These are phyloP conservation scores for Penicillium sp. DNA, from an alignment of 2,329 filamentous ascomycete genomes.

Conservation along the genomic window DNA sequence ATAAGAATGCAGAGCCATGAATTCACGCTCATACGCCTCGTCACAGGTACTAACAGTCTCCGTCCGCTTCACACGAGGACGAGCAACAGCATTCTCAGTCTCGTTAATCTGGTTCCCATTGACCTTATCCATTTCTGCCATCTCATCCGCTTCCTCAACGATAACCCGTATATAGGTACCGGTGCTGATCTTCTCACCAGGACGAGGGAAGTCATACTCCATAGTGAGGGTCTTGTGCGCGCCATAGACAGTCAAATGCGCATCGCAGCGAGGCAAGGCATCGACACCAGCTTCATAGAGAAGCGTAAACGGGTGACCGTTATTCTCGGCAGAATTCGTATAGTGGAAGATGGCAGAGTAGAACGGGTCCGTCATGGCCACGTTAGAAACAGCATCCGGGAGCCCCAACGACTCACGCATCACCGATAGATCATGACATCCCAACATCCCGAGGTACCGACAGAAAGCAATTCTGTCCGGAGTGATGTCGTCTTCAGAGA, in stretches of 20 bases:
- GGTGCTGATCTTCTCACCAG: constrained; percentile 40
- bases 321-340: constrained; percentile 11
- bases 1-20: constrained; percentile 38
- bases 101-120: not conserved
- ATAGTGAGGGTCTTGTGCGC: constrained; percentile 55
- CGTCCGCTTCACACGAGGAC: constrained; percentile 19
- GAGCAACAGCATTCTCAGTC: not conserved
- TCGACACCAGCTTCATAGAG: constrained; percentile 59
- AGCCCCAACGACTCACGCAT: constrained; percentile 56
- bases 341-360: constrained; percentile 41
- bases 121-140: not conserved
- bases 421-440: constrained; percentile 54
- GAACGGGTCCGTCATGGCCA: constrained; percentile 45
- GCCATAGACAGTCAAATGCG: constrained; percentile 49
- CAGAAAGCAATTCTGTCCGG: constrained; percentile 34
- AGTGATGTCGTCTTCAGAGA: constrained; percentile 27
- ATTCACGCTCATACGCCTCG: constrained; percentile 39
- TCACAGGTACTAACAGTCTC: constrained; percentile 35
- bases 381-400: constrained; percentile 47
- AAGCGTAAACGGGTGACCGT: constrained; percentile 47
- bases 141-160: constrained; percentile 30
- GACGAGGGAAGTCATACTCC: constrained; percentile 56
- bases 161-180: constrained; percentile 52
- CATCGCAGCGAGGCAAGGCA: constrained; percentile 46
- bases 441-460: constrained; percentile 49